Percentiles rank a stretch among this genome's conserved stretches.
phyloP scores from a whole-genome alignment of 2,329 filamentous ascomycete species.

The Neocatenulostroma microsporum region DNA sequence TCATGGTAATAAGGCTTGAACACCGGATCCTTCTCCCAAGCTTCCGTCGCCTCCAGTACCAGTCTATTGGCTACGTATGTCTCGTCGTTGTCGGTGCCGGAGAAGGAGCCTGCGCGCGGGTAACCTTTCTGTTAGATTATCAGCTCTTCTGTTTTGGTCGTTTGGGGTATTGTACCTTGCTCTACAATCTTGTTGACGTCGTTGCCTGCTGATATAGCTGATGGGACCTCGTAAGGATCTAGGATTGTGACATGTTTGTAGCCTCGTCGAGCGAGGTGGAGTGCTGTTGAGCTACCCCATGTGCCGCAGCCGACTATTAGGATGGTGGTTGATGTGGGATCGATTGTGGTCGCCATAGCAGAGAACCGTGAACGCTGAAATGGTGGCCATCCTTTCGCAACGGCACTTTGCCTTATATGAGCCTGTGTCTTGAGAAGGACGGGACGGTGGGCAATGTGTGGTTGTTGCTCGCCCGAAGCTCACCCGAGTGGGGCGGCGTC shows the following conservation, averaged over 20 bases:
- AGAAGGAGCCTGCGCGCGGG: constrained; percentile 17
- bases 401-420: no score
- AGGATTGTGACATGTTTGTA: constrained; percentile 44
- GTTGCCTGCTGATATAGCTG: constrained; percentile 43
- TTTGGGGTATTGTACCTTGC: constrained; percentile 24
- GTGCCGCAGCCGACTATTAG: constrained; percentile 46
- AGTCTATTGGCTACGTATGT: constrained; percentile 29
- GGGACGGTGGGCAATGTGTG: no score
- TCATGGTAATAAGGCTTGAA: constrained; percentile 40
- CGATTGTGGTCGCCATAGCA: no score
- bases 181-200: constrained; percentile 46
- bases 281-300: constrained; percentile 47
- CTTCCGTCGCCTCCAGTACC: constrained; percentile 31
- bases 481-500: no score
- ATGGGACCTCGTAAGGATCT: constrained; percentile 41
- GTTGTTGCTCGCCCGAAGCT: no score
- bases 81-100: constrained; percentile 25
- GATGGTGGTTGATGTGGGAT: constrained; percentile 12
- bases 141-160: constrained; percentile 4
- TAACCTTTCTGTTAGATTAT: constrained; percentile 13
- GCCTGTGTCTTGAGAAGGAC: no score
- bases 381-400: no score
- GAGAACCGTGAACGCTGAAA: no score
- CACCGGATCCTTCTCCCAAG: constrained; percentile 38
- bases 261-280: constrained; percentile 43